Conservation (phyloP, 169 alveolate genomes). For the Pseudocohnilembus persalinus region DNA sequence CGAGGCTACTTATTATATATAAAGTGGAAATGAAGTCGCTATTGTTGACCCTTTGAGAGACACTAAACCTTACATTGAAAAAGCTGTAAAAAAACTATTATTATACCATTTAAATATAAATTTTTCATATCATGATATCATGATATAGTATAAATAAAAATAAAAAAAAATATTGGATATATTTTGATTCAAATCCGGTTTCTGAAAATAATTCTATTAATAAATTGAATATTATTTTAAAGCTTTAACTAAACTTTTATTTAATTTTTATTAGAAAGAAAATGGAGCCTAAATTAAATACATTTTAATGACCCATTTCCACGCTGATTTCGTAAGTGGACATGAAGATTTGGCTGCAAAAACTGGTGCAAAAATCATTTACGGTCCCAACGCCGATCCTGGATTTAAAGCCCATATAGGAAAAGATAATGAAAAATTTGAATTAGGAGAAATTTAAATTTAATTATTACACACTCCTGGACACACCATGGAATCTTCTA, state of each 20-base stretch:
- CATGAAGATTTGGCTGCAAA: conserved; percentile 26
- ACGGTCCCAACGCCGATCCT: conserved; percentile 46
- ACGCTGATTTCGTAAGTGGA: conserved; percentile 53
- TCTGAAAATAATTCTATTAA: too few relatives aligned
- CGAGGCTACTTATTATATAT: conserved; percentile 43
- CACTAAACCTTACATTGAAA: conserved; percentile 29
- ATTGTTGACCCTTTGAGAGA: conserved; percentile 53
- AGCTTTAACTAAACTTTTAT: background rate
- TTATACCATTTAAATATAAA: too few relatives aligned
- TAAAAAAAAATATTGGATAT: too few relatives aligned
- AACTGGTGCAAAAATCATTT: conserved; percentile 44
- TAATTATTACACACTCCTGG: conserved; percentile 55
- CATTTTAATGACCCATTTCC: conserved; percentile 48
- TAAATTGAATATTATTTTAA: too few relatives aligned
- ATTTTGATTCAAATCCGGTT: too few relatives aligned
- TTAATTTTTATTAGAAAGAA: background rate
- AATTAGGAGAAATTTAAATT: conserved; percentile 33
- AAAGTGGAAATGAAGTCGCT: conserved; percentile 34
- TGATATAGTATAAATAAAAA: background rate
- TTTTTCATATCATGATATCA: background rate
- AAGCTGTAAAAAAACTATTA: background rate
- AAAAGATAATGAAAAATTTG: conserved; percentile 31
- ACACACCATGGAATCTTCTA: conserved; percentile 49
- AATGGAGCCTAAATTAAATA: conserved; percentile 40
- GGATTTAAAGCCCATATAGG: conserved; percentile 20